Conservation (phyloP, 2,329 filamentous ascomycete genomes). For the Ceratocystis cubensis region DNA sequence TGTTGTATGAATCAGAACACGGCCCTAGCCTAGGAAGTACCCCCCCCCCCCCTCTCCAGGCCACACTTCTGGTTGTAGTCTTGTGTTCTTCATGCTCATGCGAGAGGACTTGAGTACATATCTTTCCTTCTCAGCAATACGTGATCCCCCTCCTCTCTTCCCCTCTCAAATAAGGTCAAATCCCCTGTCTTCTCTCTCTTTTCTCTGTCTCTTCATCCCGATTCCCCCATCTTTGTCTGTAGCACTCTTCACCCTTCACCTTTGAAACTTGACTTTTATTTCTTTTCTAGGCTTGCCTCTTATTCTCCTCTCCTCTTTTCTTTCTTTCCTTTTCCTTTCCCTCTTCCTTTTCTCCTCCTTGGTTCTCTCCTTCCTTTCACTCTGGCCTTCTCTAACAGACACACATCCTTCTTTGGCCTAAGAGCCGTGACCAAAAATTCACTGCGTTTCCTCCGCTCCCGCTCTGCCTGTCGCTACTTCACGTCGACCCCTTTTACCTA, state of each 20-base stretch:
- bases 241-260: neutral
- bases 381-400: neutral
- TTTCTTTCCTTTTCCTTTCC: neutral
- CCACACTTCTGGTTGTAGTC: neutral
- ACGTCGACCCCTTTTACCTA: neutral
- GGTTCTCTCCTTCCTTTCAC: constrained; percentile 1
- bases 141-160: neutral
- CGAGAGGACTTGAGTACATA: neutral
- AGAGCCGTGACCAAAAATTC: constrained; percentile 6
- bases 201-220: constrained; percentile 14
- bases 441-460: neutral
- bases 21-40: neutral
- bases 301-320: neutral
- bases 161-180: constrained; percentile 5
- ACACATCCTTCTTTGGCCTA: neutral
- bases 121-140: neutral
- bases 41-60: neutral
- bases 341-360: constrained; percentile 3
- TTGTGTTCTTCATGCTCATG: neutral
- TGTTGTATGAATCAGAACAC: neutral
- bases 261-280: constrained; percentile 6
- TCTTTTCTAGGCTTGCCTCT: neutral
- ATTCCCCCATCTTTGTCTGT: constrained; percentile 4
- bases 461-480: neutral
- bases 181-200: constrained; percentile 15